These are phyloP conservation scores for Lolium perenne DNA, from an alignment of 176 grass and related monocot species.

Conservation along the genomic window DNA sequence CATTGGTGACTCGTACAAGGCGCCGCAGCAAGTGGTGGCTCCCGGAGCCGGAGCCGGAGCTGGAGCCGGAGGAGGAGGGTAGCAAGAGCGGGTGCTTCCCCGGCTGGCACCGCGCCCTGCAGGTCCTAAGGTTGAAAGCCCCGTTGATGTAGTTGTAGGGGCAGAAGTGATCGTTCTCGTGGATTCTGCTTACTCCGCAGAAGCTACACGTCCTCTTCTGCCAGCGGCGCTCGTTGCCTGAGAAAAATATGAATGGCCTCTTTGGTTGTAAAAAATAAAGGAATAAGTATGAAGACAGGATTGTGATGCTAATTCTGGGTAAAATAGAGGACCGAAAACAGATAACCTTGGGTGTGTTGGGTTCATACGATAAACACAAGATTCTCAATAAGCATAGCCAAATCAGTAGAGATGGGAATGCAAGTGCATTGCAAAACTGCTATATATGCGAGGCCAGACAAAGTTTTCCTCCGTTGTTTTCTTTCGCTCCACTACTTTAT, in stretches of 20 bases:
- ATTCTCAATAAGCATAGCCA: not conserved
- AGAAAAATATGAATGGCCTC: not conserved
- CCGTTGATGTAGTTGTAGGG: slow-evolving; percentile 1
- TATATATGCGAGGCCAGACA: too few species aligned
- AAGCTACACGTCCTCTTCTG: not conserved
- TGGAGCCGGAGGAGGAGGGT: not conserved
- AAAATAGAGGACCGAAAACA: not conserved
- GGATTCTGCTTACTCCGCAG: not conserved
- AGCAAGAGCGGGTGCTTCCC: slow-evolving; percentile 1
- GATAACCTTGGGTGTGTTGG: not conserved
- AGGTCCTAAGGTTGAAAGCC: not conserved
- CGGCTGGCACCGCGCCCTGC: not conserved
- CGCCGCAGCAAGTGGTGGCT: not conserved
- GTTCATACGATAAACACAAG: not conserved
- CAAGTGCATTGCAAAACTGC: too few species aligned
- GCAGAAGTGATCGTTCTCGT: not conserved
- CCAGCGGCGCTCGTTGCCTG: not conserved
- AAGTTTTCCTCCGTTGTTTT: too few species aligned
- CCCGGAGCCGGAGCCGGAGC: not conserved
- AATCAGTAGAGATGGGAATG: too few species aligned
- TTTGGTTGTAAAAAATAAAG: not conserved
- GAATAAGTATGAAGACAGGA: not conserved
- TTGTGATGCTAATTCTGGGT: not conserved
- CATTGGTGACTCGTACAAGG: not conserved
- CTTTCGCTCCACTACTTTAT: too few species aligned